Evolutionary conservation across 2,329 filamentous ascomycete species (phyloP).

Genomic region (Arthrobotrys megalospora): DNA sequence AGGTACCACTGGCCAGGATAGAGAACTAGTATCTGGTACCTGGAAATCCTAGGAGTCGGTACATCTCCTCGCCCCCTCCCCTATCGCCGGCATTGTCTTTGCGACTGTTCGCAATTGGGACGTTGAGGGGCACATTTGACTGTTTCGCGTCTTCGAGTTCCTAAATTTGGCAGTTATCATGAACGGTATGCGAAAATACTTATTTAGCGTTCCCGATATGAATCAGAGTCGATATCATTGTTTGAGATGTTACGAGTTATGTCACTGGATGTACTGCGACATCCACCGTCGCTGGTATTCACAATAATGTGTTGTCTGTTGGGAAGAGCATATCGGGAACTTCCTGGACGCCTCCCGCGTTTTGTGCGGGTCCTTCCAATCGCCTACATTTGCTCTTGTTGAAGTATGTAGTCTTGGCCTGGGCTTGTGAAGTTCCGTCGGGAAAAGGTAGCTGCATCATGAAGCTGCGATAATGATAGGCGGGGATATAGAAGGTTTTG

Average conservation of each 20-base stretch:
- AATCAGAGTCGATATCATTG: neutral
- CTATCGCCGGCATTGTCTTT: constrained; percentile 28
- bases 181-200: neutral
- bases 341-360: neutral
- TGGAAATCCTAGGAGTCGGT: constrained; percentile 6
- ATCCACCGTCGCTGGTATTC: neutral
- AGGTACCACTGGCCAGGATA: neutral
- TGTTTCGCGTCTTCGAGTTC: constrained; percentile 10
- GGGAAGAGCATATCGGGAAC: constrained; percentile 4
- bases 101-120: neutral
- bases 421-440: neutral
- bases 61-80: constrained; percentile 24
- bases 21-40: constrained; percentile 21
- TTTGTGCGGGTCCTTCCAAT: neutral
- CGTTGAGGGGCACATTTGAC: neutral
- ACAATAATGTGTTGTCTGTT: constrained; percentile 22
- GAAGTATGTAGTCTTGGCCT: neutral
- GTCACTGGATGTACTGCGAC: neutral
- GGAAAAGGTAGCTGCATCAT: constrained; percentile 6
- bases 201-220: neutral
- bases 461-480: constrained; percentile 29
- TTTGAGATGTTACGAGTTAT: neutral
- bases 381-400: constrained; percentile 1
- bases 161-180: neutral
- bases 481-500: neutral